These are phyloP conservation scores for Solanum appendiculatum DNA, from an alignment of 257 asterid species.

Conservation along the genomic window DNA sequence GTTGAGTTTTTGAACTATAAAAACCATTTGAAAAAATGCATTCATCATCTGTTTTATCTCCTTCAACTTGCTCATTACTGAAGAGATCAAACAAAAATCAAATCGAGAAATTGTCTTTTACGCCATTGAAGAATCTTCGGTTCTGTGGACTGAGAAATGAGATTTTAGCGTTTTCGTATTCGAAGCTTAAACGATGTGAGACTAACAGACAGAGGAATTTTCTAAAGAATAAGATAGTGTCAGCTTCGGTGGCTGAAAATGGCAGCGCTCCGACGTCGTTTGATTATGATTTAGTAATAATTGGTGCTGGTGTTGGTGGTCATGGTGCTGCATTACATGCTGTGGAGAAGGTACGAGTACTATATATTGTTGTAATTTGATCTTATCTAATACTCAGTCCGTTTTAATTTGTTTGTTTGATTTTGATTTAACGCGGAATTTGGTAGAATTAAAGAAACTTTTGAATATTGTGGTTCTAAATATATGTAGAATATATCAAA, in stretches of 20 bases:
- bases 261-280: constrained; percentile 46
- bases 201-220: constrained; percentile 7
- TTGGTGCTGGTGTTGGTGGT: constrained; percentile 98
- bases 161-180: constrained; percentile 25
- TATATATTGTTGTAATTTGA: background rate
- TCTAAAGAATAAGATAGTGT: background rate
- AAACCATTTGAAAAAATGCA: constrained; percentile 32
- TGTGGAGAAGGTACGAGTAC: constrained; percentile 53
- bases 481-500: no score
- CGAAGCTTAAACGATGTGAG: constrained; percentile 10
- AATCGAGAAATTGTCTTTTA: constrained; percentile 15
- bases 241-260: constrained; percentile 39
- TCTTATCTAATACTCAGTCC: background rate
- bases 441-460: background rate
- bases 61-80: constrained; percentile 9
- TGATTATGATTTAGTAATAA: constrained; percentile 89
- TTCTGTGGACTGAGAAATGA: constrained; percentile 80
- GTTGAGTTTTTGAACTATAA: background rate
- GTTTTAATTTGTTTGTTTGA: background rate
- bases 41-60: constrained; percentile 41
- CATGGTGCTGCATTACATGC: constrained; percentile 99
- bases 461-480: no score
- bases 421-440: background rate
- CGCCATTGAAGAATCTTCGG: constrained; percentile 19
- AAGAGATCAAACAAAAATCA: background rate